Conservation (phyloP, 1,284 basidiomycete species). For the Wolfiporia cocos region DNA sequence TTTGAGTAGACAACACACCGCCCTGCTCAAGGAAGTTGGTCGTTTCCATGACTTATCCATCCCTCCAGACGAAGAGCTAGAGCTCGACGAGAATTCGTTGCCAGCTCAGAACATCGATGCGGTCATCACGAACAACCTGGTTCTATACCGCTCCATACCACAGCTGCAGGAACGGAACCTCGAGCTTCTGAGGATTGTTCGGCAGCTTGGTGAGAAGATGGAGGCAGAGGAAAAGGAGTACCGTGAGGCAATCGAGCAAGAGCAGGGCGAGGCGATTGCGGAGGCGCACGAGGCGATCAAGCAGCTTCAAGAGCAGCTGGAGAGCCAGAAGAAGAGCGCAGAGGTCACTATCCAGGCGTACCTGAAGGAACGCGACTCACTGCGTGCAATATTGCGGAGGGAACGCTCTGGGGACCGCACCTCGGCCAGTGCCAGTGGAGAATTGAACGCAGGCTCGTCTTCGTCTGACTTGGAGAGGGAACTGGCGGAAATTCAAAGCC, state of each 20-base stretch:
- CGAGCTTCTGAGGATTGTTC: slow-evolving; percentile 77
- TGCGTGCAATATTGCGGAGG: slow-evolving; percentile 68
- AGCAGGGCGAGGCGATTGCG: slow-evolving; percentile 75
- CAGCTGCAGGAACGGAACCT: slow-evolving; percentile 88
- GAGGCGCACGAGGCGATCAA: slow-evolving; percentile 87
- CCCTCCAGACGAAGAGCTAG: slow-evolving; percentile 66
- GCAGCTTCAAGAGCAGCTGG: slow-evolving; percentile 71
- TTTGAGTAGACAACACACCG: slow-evolving; percentile 81
- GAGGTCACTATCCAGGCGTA: slow-evolving; percentile 74
- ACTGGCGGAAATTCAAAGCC: slow-evolving; percentile 65
- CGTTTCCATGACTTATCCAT: slow-evolving; percentile 80
- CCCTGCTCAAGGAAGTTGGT: slow-evolving; percentile 73
- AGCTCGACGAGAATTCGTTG: slow-evolving; percentile 29
- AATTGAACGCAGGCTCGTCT: slow-evolving; percentile 17
- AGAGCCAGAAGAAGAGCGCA: slow-evolving; percentile 59
- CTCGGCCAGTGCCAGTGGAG: slow-evolving; percentile 6
- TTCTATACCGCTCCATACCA: slow-evolving; percentile 81
- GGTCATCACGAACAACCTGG: slow-evolving; percentile 87
- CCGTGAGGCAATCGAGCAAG: slow-evolving; percentile 54
- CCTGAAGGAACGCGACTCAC: slow-evolving; percentile 83
- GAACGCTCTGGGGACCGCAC: slow-evolving; percentile 24
- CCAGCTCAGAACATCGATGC: slow-evolving; percentile 60
- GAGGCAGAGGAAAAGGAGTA: slow-evolving; percentile 73
- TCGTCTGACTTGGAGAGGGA: slow-evolving; percentile 41
- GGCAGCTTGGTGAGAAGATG: slow-evolving; percentile 76